phyloP scores from a whole-genome alignment of 2,329 filamentous ascomycete genomes.

The Ascocoryne sarcoides region DNA sequence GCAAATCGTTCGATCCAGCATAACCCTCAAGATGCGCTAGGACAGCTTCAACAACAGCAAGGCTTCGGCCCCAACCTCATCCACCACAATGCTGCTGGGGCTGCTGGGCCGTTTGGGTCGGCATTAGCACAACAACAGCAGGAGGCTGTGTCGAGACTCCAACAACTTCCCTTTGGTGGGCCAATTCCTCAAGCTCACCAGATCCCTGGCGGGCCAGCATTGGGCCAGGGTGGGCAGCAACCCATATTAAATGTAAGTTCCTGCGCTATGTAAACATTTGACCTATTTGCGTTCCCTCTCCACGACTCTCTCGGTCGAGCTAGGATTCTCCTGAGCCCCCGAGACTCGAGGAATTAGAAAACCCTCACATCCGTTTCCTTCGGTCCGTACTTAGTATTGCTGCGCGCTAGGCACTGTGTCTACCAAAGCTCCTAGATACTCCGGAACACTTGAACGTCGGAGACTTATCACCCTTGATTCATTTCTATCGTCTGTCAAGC shows the following conservation, averaged over 20 bases:
- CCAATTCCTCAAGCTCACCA: slow-evolving; percentile 28
- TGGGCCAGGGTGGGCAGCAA: slow-evolving; percentile 66
- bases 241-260: slow-evolving; percentile 65
- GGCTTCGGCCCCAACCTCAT: slow-evolving; percentile 41
- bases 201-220: slow-evolving; percentile 35
- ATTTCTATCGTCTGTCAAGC: no score
- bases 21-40: slow-evolving; percentile 36
- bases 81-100: slow-evolving; percentile 44
- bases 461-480: no score
- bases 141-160: slow-evolving; percentile 45
- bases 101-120: slow-evolving; percentile 47
- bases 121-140: slow-evolving; percentile 26
- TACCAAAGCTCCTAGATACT: no score
- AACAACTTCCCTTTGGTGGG: slow-evolving; percentile 51
- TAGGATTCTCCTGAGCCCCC: no score
- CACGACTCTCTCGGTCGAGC: no score
- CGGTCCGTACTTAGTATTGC: no score
- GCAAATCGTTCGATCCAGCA: slow-evolving; percentile 44
- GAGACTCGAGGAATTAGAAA: no score
- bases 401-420: no score
- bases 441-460: no score
- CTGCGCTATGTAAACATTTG: no score
- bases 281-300: no score
- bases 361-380: no score
- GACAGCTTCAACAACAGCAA: slow-evolving; percentile 42